Evolutionary conservation across 2,329 filamentous ascomycete species (phyloP), one percentile per base, ranked within the genome.

Genomic region (Pseudofabraea citricarpa): DNA sequence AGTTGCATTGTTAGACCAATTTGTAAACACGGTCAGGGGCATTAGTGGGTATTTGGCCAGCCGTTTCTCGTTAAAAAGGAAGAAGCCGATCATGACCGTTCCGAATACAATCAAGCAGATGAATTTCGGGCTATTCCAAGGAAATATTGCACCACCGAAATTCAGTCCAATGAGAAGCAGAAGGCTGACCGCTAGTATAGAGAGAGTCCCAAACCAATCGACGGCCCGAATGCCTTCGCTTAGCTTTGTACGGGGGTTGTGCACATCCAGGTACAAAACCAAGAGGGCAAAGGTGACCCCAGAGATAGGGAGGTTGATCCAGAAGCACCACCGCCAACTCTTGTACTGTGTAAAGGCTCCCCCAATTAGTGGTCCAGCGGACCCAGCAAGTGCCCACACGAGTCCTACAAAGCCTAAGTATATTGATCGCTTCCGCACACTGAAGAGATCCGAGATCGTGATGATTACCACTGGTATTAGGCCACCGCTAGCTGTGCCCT

Each of bases 121-220:
- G 23, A 90, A 85, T 1, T 78, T 83, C 2, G 85, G 72, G 0
- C 85, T 90, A 41, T 67, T 65, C 89, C 89, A 95, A 5, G 27
- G 27, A 10, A n/a, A 31, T 31, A 15, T 31, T 9, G 27, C 27
- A 15, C 27, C 27, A 15, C 27, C 27, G 49, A 90, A 86, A 56
- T 93, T 83, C 8, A 94, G 75, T 1, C 87, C 89, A 38, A 94
- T 79, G 3, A 94, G 76, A 52, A 93, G 73, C 85, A 93, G 90
- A 23, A 91, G 70, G 0, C 85, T 88, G 19, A 83, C 86, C 35
- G 83, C 84, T 22, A 90, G 75, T 58, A 93, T 77, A 23, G 32
- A 12, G 21, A 31, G 27, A 12, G 27, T 31, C 6, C 27, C 27
- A 15, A 31, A 31, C 27, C 27, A 31, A 15, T 31, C 27, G 3